Evolutionary conservation across 306 rosid species (phyloP), one percentile per base, ranked within the genome.

Genomic region (Fragaria iinumae): DNA sequence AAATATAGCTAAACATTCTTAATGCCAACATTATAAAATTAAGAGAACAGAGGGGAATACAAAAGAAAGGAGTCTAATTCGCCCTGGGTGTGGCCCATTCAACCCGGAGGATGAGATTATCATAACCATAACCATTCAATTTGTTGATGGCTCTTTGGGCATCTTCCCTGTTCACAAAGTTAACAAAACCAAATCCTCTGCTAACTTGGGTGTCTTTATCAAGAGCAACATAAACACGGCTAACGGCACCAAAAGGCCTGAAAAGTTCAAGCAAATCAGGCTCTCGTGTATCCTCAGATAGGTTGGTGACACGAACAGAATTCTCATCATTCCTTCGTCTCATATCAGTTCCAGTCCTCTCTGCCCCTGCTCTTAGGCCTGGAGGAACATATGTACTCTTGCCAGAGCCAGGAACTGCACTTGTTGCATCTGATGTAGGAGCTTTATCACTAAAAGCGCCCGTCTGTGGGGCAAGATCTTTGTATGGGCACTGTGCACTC

Each of bases 131-230:
- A 14, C 98, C 98, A 73, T 94, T 94, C 43, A 94, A 95, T 47
- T 94, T 94, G 91, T 77, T 88, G 70, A 94, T 94, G 34, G 98
- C 93, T 82, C 96, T 86, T 75, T 92, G 98, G 1, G 97, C 98
- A 67, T 94, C 98, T 67, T 94, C 98, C 63, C 96, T 83, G 90
- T 88, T 92, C 48, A 90, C 98, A 73, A 94, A 94, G 85, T 94
- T 92, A 1, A 94, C 97, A 82, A 94, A 94, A 32, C 98, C 98
- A 83, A 94, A 94, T 11, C 98, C 98, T 74, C 98, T 85, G 85
- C 98, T 94, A 76, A 88, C 84, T 55, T 91, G 76, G 43, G 97
- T 94, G 86, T 90, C 92, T 27, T 94, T 93, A 84, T 94, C 98
- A 49, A 94, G 77, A 34, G 97, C 97, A 38, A 94, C 98, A 66